These are phyloP conservation scores for Sphaceloma murrayae DNA, from an alignment of 2,329 filamentous ascomycete genomes.

Conservation along the genomic window DNA sequence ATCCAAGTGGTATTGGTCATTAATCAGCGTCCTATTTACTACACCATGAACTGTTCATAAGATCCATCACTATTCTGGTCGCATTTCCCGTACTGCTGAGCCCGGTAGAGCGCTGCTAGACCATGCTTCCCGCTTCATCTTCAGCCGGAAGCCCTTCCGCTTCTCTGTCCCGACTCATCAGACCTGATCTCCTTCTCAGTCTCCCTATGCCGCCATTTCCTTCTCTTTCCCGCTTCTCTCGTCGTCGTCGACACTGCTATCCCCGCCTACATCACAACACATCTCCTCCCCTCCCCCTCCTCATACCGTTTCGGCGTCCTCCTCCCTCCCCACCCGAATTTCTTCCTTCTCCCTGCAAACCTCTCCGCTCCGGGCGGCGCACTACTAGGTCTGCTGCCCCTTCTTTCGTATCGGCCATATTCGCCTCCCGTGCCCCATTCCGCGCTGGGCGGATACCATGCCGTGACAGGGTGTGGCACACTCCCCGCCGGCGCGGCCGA, in stretches of 20 bases:
- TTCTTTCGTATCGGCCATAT: neutral
- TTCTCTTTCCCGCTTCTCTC: conserved; percentile 16
- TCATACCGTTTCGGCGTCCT: conserved; percentile 2
- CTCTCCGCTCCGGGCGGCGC: conserved; percentile 4
- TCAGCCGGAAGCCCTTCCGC: too few relatives aligned
- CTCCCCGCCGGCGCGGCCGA: conserved; percentile 20
- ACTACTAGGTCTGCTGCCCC: conserved; percentile 2
- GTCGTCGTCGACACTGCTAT: too few relatives aligned
- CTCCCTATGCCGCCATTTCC: too few relatives aligned
- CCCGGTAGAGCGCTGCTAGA: too few relatives aligned
- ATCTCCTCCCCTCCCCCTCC: conserved; percentile 13
- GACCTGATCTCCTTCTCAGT: too few relatives aligned
- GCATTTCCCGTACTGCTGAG: too few relatives aligned
- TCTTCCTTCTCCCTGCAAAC: conserved; percentile 11
- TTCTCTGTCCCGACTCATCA: too few relatives aligned
- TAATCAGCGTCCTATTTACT: too few relatives aligned
- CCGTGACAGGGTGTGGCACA: conserved; percentile 27
- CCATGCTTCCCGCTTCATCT: too few relatives aligned
- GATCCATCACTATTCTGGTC: too few relatives aligned
- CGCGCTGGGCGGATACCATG: conserved; percentile 27
- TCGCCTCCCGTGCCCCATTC: neutral
- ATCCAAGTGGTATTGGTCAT: too few relatives aligned
- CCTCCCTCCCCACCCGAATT: neutral
- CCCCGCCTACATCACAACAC: conserved; percentile 18
- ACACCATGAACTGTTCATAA: too few relatives aligned